phyloP scores from a whole-genome alignment of 768 basidiomycete species.

The Neoboletus brunneissimus region DNA sequence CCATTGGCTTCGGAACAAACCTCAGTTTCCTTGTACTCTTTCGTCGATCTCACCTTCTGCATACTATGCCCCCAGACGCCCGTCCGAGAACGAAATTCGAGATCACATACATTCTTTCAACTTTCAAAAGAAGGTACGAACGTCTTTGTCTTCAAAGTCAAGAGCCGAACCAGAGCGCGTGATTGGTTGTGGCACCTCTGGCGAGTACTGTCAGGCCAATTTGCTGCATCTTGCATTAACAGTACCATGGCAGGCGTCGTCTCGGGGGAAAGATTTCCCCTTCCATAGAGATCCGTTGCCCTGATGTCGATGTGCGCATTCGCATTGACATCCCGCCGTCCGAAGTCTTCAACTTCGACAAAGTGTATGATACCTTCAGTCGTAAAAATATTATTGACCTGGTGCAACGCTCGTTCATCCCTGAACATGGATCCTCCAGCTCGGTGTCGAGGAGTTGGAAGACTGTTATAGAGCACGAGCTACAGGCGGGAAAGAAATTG shows the following conservation, averaged over 20 bases:
- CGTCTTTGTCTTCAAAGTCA: constrained; percentile 83
- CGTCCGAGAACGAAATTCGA: constrained; percentile 37
- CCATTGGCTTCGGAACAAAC: constrained; percentile 65
- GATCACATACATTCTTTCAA: constrained; percentile 48
- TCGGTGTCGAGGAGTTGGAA: constrained; percentile 51
- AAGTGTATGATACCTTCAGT: constrained; percentile 51
- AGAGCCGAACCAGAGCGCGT: constrained; percentile 70
- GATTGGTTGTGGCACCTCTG: constrained; percentile 93
- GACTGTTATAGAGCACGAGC: constrained; percentile 50
- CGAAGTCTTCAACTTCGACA: constrained; percentile 37
- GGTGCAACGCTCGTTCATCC: constrained; percentile 53
- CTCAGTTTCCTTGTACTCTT: constrained; percentile 80
- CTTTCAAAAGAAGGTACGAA: constrained; percentile 66
- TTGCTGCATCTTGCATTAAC: neutral
- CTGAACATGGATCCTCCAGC: constrained; percentile 30
- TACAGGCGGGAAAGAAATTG: constrained; percentile 54
- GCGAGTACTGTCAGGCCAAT: constrained; percentile 36
- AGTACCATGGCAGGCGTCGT: constrained; percentile 48
- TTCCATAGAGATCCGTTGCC: constrained; percentile 67
- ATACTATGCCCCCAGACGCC: constrained; percentile 61
- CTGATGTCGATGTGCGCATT: constrained; percentile 63
- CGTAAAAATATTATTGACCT: constrained; percentile 60
- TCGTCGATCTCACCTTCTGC: constrained; percentile 81
- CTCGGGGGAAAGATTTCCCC: constrained; percentile 71
- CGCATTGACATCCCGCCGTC: constrained; percentile 63